A percentile compares a stretch with the other conserved stretches of the same genome.
These are phyloP conservation scores for Pythium myriotylum DNA, from an alignment of 352 stramenopile genomes.

Conservation along the genomic window DNA sequence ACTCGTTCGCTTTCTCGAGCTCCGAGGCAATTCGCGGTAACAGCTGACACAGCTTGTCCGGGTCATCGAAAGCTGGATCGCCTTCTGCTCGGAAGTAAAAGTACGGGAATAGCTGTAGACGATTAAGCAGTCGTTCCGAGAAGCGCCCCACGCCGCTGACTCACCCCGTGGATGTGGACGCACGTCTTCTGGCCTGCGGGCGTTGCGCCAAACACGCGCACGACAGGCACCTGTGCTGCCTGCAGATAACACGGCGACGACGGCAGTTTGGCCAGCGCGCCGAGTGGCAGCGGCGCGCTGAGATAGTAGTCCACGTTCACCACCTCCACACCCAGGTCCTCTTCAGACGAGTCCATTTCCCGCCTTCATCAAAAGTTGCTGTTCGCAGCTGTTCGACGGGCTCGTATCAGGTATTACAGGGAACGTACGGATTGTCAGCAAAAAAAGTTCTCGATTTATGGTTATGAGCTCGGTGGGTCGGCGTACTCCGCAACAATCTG, in stretches of 20 bases:
- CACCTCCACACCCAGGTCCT: conserved; percentile 68
- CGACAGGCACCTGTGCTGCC: conserved; percentile 76
- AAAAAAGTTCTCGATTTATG: conserved; percentile 13
- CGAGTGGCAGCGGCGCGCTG: conserved; percentile 51
- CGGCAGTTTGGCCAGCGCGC: conserved; percentile 48
- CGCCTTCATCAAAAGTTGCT: conserved; percentile 1
- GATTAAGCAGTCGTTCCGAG: not conserved
- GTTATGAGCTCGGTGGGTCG: not conserved
- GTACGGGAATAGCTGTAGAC: conserved; percentile 80
- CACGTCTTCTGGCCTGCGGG: conserved; percentile 89
- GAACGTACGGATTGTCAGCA: conserved; percentile 1
- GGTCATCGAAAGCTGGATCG: conserved; percentile 68
- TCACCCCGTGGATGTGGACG: conserved; percentile 88
- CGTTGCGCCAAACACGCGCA: conserved; percentile 90
- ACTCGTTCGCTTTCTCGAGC: conserved; percentile 56
- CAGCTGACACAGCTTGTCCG: conserved; percentile 50
- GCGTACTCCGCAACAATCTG: conserved; percentile 53
- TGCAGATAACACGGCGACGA: conserved; percentile 67
- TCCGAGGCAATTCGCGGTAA: conserved; percentile 75
- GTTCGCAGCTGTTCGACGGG: not conserved
- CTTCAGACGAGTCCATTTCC: conserved; percentile 3
- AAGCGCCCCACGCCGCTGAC: not conserved
- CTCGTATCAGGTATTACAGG: not conserved
- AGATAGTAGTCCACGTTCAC: conserved; percentile 89
- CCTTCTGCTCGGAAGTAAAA: conserved; percentile 86